A percentile compares a stretch with the other conserved stretches of the same genome.
phyloP scores from a whole-genome alignment of 768 basidiomycete genomes.

The Pulveroboletus sp. region DNA sequence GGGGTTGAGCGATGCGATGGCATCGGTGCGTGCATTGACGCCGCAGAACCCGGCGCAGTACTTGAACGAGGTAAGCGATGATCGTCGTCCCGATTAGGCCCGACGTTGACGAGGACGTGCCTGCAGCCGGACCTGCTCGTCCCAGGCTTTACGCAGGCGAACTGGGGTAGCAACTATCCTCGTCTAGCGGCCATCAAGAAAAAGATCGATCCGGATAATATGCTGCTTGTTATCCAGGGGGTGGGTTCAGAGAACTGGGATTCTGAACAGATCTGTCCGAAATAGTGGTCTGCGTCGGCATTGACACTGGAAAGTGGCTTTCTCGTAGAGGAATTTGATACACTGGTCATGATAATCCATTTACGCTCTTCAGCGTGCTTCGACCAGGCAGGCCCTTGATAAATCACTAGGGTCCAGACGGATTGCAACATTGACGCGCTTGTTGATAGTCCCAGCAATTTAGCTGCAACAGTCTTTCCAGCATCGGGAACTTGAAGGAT shows the following conservation, averaged over 20 bases:
- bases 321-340: too few species aligned
- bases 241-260: not conserved
- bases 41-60: not conserved
- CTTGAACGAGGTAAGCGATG: not conserved
- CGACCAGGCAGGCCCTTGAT: too few species aligned
- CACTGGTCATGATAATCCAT: too few species aligned
- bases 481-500: too few species aligned
- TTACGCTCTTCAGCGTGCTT: too few species aligned
- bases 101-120: not conserved
- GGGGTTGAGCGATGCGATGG: not conserved
- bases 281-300: too few species aligned
- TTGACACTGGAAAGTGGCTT: too few species aligned
- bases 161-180: not conserved
- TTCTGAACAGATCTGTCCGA: not conserved
- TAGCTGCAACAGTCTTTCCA: too few species aligned
- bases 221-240: too few species aligned
- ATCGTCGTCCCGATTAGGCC: not conserved
- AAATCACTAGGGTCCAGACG: too few species aligned
- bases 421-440: too few species aligned
- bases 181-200: not conserved
- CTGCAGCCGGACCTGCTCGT: not conserved
- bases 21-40: not conserved
- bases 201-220: not conserved
- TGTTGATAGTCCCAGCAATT: too few species aligned
- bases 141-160: not conserved